A percentile compares a stretch with the other conserved stretches of the same genome.
Evolutionary conservation across 768 basidiomycete species (phyloP).

Genomic region (Kockovaella imperatae): DNA sequence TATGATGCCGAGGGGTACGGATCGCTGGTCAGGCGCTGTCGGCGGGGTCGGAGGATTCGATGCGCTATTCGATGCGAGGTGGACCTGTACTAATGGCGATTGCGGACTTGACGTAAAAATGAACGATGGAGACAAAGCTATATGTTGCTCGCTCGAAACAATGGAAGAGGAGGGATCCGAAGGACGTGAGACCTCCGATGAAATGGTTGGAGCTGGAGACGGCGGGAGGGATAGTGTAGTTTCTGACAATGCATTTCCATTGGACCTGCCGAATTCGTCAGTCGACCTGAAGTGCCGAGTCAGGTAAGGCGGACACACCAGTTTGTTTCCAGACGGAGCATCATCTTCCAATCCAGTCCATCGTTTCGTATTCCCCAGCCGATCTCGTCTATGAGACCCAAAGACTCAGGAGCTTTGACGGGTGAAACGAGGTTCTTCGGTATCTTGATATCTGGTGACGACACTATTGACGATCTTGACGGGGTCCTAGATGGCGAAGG

Average conservation of each 20-base stretch:
- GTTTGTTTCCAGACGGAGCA: constrained; percentile 39
- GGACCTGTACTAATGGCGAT: constrained; percentile 39
- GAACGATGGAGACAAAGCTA: constrained; percentile 39
- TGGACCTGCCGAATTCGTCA: constrained; percentile 31
- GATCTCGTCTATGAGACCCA: constrained; percentile 11
- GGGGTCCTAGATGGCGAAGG: constrained; percentile 34
- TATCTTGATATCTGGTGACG: too few relatives aligned
- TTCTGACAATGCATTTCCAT: constrained; percentile 37
- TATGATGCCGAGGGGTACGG: constrained; percentile 35
- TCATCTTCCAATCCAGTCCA: constrained; percentile 43
- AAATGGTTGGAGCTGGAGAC: constrained; percentile 25
- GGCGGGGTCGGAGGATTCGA: neutral
- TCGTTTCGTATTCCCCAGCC: constrained; percentile 37
- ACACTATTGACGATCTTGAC: constrained; percentile 2
- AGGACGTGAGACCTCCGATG: neutral
- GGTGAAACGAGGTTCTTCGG: neutral
- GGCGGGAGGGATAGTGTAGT: constrained; percentile 32
- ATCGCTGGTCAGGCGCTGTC: neutral
- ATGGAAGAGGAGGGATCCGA: neutral
- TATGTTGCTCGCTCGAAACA: constrained; percentile 27
- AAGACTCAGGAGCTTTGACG: neutral
- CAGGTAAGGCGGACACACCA: constrained; percentile 20
- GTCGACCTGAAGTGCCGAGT: neutral
- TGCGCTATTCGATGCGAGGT: constrained; percentile 16
- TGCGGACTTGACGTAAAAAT: constrained; percentile 39